Base-by-base conservation (phyloP, 2,329 filamentous ascomycete species). In the Aspergillus piperis region DNA sequence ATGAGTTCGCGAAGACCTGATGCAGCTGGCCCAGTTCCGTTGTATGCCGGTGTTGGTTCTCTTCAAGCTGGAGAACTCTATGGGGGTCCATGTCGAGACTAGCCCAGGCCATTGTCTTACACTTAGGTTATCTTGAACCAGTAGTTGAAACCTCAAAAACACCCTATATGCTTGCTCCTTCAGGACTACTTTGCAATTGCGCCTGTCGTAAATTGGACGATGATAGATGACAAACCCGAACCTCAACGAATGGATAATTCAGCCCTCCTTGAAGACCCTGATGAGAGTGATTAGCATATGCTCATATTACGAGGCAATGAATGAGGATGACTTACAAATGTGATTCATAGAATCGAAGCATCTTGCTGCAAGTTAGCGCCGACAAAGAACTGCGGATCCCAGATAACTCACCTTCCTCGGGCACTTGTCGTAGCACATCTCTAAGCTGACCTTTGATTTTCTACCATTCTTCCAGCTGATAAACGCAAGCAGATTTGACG, bases 281-380 rank as follows among this genome's bases (percentile, higher is more conserved):
- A 11, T 6, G 41, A 6, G 56, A 55, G 56, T 58, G 5, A 51
- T 72, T 63, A 70, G 66, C 21, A 53, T 23, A 2, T 8, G 11
- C 25, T 30, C n/a, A 8, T 17, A 10, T 17, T 49, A 27, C 30
- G 8, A 11, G 47, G 8, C 7, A 8, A 5, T 11, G 3, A 11
- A 25, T 50, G 15, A 5, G 41, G 50, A 25, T 27, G 32, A 70
- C 77, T 73, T 73, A 81, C 77, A 82, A 69, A 66, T 82, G 79
- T 41, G 71, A 67, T 67, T 82, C 80, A 60, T 82, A 82, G 57
- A 82, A 82, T 59, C 75, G 70, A 10, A 82, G 75, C 79, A 82
- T 81, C 73, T 80, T 56, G 8, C 15, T 48, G 13, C 8, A 47
- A 13, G 59, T 72, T 54, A 71, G 58, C 56, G 8, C 21, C n/a